Evolutionary conservation across 805 yeast genomes (phyloP), one percentile per base, ranked within the genome.

Genomic region (Kodamaea hsintzibuensis): DNA sequence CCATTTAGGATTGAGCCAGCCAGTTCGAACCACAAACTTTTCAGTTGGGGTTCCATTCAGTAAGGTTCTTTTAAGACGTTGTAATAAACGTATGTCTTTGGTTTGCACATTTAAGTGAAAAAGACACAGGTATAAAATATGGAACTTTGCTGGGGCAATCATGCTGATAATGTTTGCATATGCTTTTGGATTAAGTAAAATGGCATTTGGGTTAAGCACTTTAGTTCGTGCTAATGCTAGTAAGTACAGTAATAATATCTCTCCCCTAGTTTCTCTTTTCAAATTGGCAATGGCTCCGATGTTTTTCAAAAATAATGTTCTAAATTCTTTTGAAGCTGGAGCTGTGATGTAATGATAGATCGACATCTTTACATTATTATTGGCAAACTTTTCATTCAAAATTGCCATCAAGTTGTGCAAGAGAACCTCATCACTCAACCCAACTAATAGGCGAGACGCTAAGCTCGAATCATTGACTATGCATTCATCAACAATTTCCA

Each of bases 1-100:
- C 77, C 77, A 73, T 50, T 67, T 68, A 4, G 77, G 67, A 35
- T 66, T 58, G 5, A 70, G 47, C 49, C 66, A 59, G 1, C 80
- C 80, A 2, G 79, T 73, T 46, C 77, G 58, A 7, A 65, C 67
- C 3, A 73, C 64, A 51, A 67, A 68, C 45, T 63, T 63, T 2
- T 73, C 78, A 13, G 69, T 39, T 33, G 66, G 62, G 1, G 70
- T 59, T 6, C 80, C 77, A 6, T 51, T 54, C 18, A 61, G 50
- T 17, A 75, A 62, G 7, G 59, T 54, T 18, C 57, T 52, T 44
- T 68, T 69, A 33, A 75, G 42, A 0, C 43, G 27, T 16, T 61
- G 52, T 38, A 66, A 52, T 4, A 53, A 49, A 8, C 49, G 37
- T 1, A 52, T 18, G n/a, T 60, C 52, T n/a, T 55, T 53, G 8